Conservation (phyloP, 208 protist species). For the Leishmania aethiopica region DNA sequence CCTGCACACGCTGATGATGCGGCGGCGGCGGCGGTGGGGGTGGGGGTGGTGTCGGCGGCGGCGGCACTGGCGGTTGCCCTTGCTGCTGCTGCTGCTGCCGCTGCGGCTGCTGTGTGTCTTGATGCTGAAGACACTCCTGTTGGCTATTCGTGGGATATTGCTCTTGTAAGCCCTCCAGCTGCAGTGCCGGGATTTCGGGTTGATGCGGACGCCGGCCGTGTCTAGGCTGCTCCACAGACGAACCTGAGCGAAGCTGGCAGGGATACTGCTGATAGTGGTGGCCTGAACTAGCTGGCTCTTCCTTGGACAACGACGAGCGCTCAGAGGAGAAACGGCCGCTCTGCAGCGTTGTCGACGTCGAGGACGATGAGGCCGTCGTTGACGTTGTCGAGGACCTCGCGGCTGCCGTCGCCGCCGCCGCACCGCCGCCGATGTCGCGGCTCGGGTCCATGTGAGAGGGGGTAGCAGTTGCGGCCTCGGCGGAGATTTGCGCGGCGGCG, state of each 20-base stretch:
- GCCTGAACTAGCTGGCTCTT: neutral
- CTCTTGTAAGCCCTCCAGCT: neutral
- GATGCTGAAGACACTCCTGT: neutral
- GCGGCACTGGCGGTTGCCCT: neutral
- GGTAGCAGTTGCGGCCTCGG: neutral
- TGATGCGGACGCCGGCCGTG: neutral
- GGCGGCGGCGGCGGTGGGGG: neutral
- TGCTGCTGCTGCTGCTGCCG: slow-evolving; percentile 4
- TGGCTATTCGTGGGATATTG: neutral
- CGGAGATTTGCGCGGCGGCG: neutral
- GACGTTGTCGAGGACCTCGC: neutral
- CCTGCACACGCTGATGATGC: neutral
- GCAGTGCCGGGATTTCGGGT: neutral
- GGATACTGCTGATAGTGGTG: neutral
- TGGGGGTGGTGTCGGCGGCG: neutral
- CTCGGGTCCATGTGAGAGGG: neutral
- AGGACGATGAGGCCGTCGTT: neutral
- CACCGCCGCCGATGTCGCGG: neutral
- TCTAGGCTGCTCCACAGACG: neutral
- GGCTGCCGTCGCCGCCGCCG: neutral
- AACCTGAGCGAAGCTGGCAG: neutral
- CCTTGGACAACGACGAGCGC: slow-evolving; percentile 6
- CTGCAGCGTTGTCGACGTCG: neutral
- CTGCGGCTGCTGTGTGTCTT: neutral
- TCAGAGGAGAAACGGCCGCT: neutral